These are phyloP conservation scores for Suillus occidentalis DNA, from an alignment of 768 basidiomycete species.

Conservation along the genomic window DNA sequence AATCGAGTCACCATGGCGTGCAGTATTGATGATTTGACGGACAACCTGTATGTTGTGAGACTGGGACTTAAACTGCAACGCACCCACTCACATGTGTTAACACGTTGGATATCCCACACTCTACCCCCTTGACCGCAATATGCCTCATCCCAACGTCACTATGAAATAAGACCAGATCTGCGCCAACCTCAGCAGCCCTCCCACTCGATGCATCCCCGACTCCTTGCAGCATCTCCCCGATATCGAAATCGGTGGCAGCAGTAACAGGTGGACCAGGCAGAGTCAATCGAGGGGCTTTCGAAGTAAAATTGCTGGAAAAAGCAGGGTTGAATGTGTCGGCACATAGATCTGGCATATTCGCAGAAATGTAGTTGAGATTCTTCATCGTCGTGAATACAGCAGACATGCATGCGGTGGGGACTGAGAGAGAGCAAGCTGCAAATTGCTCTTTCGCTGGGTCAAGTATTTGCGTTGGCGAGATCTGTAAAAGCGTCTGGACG, in stretches of 20 bases:
- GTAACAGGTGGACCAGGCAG: conserved; percentile 14
- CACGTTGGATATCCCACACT: conserved; percentile 78
- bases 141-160: conserved; percentile 88
- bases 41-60: conserved; percentile 55
- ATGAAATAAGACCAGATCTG: conserved; percentile 90
- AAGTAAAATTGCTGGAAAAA: conserved; percentile 10
- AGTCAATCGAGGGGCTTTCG: neutral
- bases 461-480: conserved; percentile 86
- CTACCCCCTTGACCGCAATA: conserved; percentile 81
- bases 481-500: conserved; percentile 87
- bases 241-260: conserved; percentile 74
- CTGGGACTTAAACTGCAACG: conserved; percentile 8
- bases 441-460: conserved; percentile 95
- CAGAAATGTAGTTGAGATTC: conserved; percentile 89
- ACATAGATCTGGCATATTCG: conserved; percentile 61
- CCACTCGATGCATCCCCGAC: conserved; percentile 88
- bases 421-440: conserved; percentile 81
- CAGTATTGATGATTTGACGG: conserved; percentile 74
- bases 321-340: conserved; percentile 11
- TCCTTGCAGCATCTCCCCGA: conserved; percentile 87
- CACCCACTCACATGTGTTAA: conserved; percentile 74
- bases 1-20: conserved; percentile 76
- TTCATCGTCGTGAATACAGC: conserved; percentile 92
- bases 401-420: conserved; percentile 86
- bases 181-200: conserved; percentile 76